phyloP scores from a whole-genome alignment of 768 basidiomycete genomes.

The Kwoniella europaea region DNA sequence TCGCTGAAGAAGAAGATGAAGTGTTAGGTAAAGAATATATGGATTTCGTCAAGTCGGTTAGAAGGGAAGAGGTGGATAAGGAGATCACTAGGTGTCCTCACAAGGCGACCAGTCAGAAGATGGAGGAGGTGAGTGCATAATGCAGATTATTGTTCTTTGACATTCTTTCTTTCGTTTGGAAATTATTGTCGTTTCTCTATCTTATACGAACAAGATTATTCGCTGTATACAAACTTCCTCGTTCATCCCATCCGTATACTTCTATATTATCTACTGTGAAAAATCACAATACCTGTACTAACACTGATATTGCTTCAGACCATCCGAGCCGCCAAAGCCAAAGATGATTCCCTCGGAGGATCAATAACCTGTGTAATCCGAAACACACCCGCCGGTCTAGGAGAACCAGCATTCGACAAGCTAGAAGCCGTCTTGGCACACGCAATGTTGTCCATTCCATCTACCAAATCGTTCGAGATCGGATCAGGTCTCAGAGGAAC shows the following conservation, averaged over 20 bases:
- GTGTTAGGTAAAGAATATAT: conserved; percentile 78
- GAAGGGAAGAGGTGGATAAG: conserved; percentile 85
- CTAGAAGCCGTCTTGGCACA: conserved; percentile 94
- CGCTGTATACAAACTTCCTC: no score
- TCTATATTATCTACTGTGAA: no score
- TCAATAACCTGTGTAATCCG: conserved; percentile 96
- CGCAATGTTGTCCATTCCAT: conserved; percentile 98
- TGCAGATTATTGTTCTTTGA: no score
- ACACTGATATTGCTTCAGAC: conserved; percentile 64
- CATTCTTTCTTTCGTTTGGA: background rate
- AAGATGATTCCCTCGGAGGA: conserved; percentile 94
- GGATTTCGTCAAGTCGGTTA: conserved; percentile 74
- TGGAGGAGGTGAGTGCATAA: conserved; percentile 72
- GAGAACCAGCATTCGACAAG: conserved; percentile 98
- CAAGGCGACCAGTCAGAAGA: conserved; percentile 79
- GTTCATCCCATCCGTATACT: no score
- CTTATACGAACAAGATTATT: background rate
- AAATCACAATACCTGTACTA: no score
- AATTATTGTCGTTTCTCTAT: background rate
- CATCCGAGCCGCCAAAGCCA: conserved; percentile 89
- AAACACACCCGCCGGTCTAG: conserved; percentile 84
- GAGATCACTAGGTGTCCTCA: conserved; percentile 89
- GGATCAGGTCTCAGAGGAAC: conserved; percentile 96
- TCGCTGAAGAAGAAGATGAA: conserved; percentile 70
- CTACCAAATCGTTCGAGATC: conserved; percentile 97